Base-by-base conservation (phyloP, 257 asterid genomes). In the Dorcoceras hygrometricum region DNA sequence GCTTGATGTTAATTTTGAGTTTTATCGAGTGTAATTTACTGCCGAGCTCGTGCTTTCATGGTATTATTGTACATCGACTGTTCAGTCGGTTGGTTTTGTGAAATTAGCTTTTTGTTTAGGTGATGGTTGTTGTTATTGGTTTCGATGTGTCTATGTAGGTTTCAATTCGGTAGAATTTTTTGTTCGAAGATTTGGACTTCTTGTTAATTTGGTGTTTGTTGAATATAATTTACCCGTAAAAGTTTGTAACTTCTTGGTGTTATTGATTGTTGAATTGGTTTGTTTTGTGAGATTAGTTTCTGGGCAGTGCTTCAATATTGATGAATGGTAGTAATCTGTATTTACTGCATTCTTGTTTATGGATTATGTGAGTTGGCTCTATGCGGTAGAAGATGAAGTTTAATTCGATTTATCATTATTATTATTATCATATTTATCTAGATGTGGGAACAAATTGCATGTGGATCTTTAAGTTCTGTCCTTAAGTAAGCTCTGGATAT, bases 1-100 rank as follows among this genome's bases (percentile, higher is more conserved):
- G 59, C 48, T 68, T 28, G 60, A 63, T 31, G 34, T 24, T 32
- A 24, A 72, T 63, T n/a, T 32, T 39, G 63, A 23, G 72, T 68
- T 14, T 46, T 18, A 4, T 46, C 18, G 54, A 46, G 16, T 4
- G 18, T 16, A 46, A 46, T 46, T 46, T 20, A 46, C 22, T 46
- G 54, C 19, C 8, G 22, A 46, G 54, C 18, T 16, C 5, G 54
- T 16, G 20, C 4, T 46, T 2, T 39, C 50, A 39, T 12, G 50
- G 50, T 16, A 0, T 20, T 46, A 46, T 46, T 46, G 51, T 6
- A 32, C 8, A 34, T 10, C 3, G n/a, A 46, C 5, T 46, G 54
- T 46, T 46, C 54, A 46, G 18, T 46, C 18, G 54, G 22, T 46
- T 46, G 54, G 54, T 16, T 18, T 16, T 46, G 54, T 14, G 54